These are phyloP conservation scores for Candida sanyaensis DNA, from an alignment of 1,139 yeast genomes.

Conservation along the genomic window DNA sequence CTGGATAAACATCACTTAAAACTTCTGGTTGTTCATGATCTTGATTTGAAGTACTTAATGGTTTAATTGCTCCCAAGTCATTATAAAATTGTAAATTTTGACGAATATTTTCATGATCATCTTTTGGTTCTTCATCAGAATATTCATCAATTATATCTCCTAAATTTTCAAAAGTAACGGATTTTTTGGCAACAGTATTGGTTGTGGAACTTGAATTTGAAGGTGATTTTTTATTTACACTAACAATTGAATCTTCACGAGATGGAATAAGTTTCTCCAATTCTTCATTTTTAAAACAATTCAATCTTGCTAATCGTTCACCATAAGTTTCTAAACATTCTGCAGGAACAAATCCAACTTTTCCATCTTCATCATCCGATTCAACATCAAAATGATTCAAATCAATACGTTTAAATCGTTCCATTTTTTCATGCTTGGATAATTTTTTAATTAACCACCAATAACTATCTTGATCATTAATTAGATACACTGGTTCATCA, in stretches of 20 bases:
- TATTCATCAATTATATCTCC: conserved; percentile 29
- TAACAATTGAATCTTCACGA: conserved; percentile 13
- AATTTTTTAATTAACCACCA: conserved; percentile 93
- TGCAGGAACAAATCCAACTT: conserved; percentile 94
- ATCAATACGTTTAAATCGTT: conserved; percentile 9
- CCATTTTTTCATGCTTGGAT: conserved; percentile 37
- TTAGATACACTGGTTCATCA: conserved; percentile 79
- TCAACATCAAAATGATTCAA: conserved; percentile 15
- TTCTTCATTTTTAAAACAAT: conserved; percentile 90
- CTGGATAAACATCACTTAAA: conserved; percentile 44
- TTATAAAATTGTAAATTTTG: conserved; percentile 12
- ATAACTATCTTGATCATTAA: conserved; percentile 89
- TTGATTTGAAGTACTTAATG: conserved; percentile 14
- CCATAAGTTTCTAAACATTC: conserved; percentile 91
- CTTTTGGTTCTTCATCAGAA: conserved; percentile 15
- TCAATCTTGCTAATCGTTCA: conserved; percentile 87
- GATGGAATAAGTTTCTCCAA: conserved; percentile 42
- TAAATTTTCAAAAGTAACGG: conserved; percentile 45
- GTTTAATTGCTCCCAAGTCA: conserved; percentile 4
- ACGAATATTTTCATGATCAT: conserved; percentile 13
- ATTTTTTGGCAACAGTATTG: conserved; percentile 24
- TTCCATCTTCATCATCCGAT: conserved; percentile 54
- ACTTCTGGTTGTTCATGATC: conserved; percentile 39
- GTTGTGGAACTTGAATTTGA: conserved; percentile 9
- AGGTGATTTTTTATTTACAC: conserved; percentile 5